Evolutionary conservation across 2,329 filamentous ascomycete species (phyloP).

Genomic region (Fusarium mundagurra): DNA sequence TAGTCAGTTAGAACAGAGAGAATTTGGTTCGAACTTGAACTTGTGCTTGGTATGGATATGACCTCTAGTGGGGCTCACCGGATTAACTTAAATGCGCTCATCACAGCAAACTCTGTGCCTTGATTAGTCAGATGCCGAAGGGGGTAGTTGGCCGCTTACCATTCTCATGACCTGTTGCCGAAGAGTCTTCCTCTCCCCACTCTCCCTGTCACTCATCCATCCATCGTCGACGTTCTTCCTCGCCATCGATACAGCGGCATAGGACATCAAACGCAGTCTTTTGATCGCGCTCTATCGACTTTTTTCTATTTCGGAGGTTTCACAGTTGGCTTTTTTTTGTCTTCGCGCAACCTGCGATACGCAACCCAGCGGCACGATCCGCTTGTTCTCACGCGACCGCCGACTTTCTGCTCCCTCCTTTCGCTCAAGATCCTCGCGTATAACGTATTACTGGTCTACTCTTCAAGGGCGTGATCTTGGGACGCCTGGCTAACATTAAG

Average conservation of each 20-base stretch:
- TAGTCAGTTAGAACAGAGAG: slow-evolving; percentile 33
- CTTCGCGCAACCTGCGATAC: neutral
- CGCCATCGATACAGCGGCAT: slow-evolving; percentile 31
- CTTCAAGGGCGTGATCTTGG: slow-evolving; percentile 35
- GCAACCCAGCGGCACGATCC: slow-evolving; percentile 10
- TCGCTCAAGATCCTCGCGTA: slow-evolving; percentile 13
- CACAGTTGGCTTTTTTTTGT: neutral
- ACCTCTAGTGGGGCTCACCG: slow-evolving; percentile 3
- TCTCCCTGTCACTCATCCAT: slow-evolving; percentile 20
- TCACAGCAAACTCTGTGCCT: no score
- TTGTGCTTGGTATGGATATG: neutral
- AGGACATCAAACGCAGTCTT: slow-evolving; percentile 11
- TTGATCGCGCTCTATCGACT: neutral
- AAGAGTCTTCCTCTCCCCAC: slow-evolving; percentile 40
- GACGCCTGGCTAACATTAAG: slow-evolving; percentile 44
- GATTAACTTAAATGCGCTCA: slow-evolving; percentile 12
- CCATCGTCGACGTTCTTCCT: slow-evolving; percentile 24
- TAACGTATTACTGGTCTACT: slow-evolving; percentile 37
- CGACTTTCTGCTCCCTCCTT: neutral
- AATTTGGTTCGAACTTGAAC: slow-evolving; percentile 9
- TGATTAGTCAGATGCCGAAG: slow-evolving; percentile 31
- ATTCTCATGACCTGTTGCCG: slow-evolving; percentile 12
- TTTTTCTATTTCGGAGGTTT: neutral
- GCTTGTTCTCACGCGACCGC: slow-evolving; percentile 16
- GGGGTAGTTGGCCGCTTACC: slow-evolving; percentile 5